These are phyloP conservation scores for Yarrowia divulgata DNA, from an alignment of 805 yeast genomes.

Conservation along the genomic window DNA sequence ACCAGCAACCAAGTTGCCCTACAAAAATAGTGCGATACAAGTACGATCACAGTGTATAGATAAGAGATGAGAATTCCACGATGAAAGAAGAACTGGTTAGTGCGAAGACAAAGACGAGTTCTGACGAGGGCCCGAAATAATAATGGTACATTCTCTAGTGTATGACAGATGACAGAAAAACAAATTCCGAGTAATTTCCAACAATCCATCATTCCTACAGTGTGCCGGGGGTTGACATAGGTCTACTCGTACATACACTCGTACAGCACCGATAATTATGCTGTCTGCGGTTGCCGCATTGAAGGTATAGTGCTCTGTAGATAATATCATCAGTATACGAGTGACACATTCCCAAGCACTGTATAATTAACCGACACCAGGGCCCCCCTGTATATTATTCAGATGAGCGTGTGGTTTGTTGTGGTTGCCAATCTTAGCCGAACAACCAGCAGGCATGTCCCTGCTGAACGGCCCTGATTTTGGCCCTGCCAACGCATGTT, in stretches of 20 bases:
- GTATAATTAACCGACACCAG: conserved; percentile 2
- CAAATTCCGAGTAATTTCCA: not conserved
- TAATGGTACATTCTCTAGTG: too few species aligned
- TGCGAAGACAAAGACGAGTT: too few species aligned
- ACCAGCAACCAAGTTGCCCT: not conserved
- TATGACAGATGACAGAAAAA: too few species aligned
- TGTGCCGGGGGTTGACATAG: not conserved
- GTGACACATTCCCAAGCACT: conserved; percentile 1
- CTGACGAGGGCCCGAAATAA: too few species aligned
- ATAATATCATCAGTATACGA: not conserved
- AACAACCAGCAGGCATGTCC: not conserved
- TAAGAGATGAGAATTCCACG: too few species aligned
- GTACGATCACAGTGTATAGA: not conserved
- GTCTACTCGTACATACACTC: too few species aligned
- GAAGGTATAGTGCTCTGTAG: not conserved
- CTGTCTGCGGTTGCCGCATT: conserved; percentile 5
- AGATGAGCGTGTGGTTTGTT: not conserved
- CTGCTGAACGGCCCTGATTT: not conserved
- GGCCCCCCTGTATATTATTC: conserved; percentile 14
- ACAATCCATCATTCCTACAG: conserved; percentile 12
- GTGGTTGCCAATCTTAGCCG: too few species aligned
- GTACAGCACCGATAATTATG: not conserved
- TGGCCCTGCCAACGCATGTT: not conserved
- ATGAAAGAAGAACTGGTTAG: too few species aligned
- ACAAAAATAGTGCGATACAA: not conserved